A percentile compares a stretch with the other conserved stretches of the same genome.
Conservation (phyloP, 306 rosid genomes). For the Herpetospermum pedunculosum region DNA sequence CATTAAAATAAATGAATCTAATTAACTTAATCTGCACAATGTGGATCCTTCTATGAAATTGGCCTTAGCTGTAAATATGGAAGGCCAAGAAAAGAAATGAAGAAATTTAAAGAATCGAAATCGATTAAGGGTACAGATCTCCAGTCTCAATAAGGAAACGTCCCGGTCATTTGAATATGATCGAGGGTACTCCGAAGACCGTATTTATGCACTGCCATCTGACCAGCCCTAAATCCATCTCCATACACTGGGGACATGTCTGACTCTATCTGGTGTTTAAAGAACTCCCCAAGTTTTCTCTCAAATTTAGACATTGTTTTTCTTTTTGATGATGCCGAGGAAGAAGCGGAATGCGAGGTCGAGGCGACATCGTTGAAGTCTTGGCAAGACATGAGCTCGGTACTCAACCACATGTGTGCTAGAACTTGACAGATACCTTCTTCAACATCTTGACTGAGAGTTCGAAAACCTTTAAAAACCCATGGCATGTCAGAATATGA, state of each 20-base stretch:
- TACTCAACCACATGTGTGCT: constrained; percentile 90
- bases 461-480: constrained; percentile 62
- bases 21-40: constrained; percentile 18
- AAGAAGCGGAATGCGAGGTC: constrained; percentile 42
- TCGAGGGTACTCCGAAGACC: constrained; percentile 77
- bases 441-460: constrained; percentile 86
- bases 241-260: constrained; percentile 96
- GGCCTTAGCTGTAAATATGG: constrained; percentile 42
- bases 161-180: constrained; percentile 74
- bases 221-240: constrained; percentile 90
- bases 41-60: constrained; percentile 19
- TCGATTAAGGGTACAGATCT: constrained; percentile 9
- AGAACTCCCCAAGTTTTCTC: constrained; percentile 86
- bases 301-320: constrained; percentile 52
- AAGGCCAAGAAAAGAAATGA: constrained; percentile 40
- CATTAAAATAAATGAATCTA: constrained; percentile 14
- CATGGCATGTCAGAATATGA: constrained; percentile 8
- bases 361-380: constrained; percentile 34
- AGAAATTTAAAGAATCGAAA: constrained; percentile 16
- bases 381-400: constrained; percentile 53
- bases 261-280: constrained; percentile 86
- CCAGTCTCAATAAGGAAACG: constrained; percentile 49
- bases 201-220: constrained; percentile 61
- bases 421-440: constrained; percentile 98
- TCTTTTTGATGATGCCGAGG: constrained; percentile 27